Base-by-base conservation (phyloP, 441 rosid species). In the Arabidopsis hybrid region DNA sequence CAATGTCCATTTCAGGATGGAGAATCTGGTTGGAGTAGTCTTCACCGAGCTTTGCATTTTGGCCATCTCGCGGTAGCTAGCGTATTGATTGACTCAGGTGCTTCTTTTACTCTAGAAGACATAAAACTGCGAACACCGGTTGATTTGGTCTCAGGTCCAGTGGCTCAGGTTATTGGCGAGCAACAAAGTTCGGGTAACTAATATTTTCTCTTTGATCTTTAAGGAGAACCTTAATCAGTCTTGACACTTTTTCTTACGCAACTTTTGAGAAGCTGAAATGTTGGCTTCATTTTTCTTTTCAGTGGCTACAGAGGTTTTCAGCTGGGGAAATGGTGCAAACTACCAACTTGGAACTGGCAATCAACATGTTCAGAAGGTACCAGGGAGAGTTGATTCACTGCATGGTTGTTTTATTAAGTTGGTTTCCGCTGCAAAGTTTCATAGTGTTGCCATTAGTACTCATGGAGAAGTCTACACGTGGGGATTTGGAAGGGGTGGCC, bases 401-500 rank as follows among this genome's bases (percentile, higher is more conserved):
- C 94, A 88, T 78, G 95, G 91, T 12, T 88, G 85, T 53, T 72
- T 79, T 14, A 85, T 91, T 67, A 89, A 87, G 89, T 67, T 86
- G 69, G 84, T 91, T 70, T 91, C 98, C 78, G 99, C 98, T 51
- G 89, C 98, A 34, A 96, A 93, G 86, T 93, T 96, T 81, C 99
- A 96, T 71, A 96, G 98, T 78, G 86, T 85, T 67, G 98, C 97
- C 53, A 86, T 96, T 81, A 86, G 85, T 67, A 83, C 83, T 63
- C 59, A 50, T 59, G 99, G 99, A 79, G 88, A 93, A 80, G 91
- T 93, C 60, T 96, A 86, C 80, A 91, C 98, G 0, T 96, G 99
- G 99, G 99, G 98, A 11, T 96, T 91, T 81, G 99, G 99, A 73
- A 93, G 99, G 75, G 98, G 99, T 17, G 98, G 99, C 21, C 95